A percentile compares a stretch with the other conserved stretches of the same genome.
phyloP scores from a whole-genome alignment of 2,329 filamentous ascomycete genomes.

The Didymellaceae sp. region DNA sequence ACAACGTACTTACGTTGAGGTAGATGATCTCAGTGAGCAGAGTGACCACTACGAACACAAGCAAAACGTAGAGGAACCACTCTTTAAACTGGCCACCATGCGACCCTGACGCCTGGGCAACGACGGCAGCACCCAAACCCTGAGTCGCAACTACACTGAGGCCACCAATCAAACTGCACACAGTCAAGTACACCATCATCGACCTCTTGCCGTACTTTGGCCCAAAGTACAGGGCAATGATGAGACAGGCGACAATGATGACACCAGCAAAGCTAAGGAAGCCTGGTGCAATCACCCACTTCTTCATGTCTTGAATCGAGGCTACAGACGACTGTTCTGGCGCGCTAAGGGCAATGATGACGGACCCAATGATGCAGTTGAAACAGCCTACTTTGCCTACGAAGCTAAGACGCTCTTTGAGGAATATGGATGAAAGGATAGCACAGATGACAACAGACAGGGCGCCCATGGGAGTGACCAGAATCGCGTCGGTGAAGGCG shows the following conservation, averaged over 20 bases:
- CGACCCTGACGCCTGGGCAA: conserved; percentile 81
- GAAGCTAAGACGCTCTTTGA: conserved; percentile 94
- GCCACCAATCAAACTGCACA: conserved; percentile 93
- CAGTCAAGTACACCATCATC: conserved; percentile 96
- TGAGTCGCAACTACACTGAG: conserved; percentile 95
- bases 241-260: conserved; percentile 73
- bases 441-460: conserved; percentile 92
- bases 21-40: conserved; percentile 93
- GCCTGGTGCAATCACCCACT: conserved; percentile 82
- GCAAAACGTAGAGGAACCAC: conserved; percentile 92
- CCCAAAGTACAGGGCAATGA: conserved; percentile 79
- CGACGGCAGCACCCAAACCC: conserved; percentile 87
- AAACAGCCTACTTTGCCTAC: conserved; percentile 97
- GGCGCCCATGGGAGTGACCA: conserved; percentile 91
- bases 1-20: conserved; percentile 75
- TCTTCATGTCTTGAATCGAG: conserved; percentile 90
- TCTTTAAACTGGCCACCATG: conserved; percentile 83
- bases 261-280: conserved; percentile 87
- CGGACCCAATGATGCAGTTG: conserved; percentile 88
- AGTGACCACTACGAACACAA: conserved; percentile 90
- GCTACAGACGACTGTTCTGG: conserved; percentile 83
- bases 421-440: conserved; percentile 88
- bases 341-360: conserved; percentile 94
- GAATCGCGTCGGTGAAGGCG: conserved; percentile 93
- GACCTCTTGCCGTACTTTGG: conserved; percentile 93